Evolutionary conservation across 1,139 yeast species (phyloP).

Genomic region (Pichia sp.): DNA sequence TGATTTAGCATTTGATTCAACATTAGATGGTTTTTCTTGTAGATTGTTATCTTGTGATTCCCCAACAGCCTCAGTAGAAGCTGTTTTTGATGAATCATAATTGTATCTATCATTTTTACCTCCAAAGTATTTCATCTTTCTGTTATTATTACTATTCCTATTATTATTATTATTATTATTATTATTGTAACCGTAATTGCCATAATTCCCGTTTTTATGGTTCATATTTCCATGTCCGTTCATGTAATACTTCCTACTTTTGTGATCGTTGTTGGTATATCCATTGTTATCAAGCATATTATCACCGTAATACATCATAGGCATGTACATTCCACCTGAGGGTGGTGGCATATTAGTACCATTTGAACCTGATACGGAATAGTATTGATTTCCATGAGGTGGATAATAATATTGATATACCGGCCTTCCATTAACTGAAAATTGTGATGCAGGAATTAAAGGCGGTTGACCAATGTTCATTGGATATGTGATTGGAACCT

Average conservation of each 20-base stretch:
- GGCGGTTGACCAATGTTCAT: neutral
- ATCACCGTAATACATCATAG: neutral
- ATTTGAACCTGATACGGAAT: neutral
- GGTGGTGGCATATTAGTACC: neutral
- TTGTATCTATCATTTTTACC: slow-evolving; percentile 2
- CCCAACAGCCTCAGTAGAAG: slow-evolving; percentile 2
- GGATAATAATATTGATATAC: slow-evolving; percentile 15
- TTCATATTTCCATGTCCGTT: neutral
- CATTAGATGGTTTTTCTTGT: too few species aligned
- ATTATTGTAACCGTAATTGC: neutral
- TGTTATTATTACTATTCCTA: neutral
- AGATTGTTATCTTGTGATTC: neutral
- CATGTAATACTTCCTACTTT: neutral
- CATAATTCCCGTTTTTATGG: neutral
- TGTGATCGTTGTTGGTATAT: neutral
- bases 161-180: neutral
- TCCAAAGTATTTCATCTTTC: neutral
- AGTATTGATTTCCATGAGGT: slow-evolving; percentile 2
- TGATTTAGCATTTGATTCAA: neutral
- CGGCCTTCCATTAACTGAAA: neutral
- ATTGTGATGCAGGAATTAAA: neutral
- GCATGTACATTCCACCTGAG: neutral
- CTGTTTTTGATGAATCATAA: neutral
- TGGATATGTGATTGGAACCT: neutral
- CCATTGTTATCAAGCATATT: neutral